These are phyloP conservation scores for Hemileccinum rubropunctum DNA, from an alignment of 768 basidiomycete species.

Conservation along the genomic window DNA sequence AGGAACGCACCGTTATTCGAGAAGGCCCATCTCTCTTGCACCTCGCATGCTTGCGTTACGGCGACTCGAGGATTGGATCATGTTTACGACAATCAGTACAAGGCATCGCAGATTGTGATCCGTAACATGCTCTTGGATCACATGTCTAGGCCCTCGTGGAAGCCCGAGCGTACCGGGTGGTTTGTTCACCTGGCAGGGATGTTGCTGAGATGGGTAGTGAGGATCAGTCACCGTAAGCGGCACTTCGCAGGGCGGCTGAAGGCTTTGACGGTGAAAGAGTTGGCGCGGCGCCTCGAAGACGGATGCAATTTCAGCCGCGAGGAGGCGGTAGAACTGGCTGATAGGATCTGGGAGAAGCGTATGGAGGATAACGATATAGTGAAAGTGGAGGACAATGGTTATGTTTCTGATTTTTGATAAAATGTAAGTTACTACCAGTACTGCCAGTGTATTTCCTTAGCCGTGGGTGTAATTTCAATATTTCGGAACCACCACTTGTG, in stretches of 20 bases:
- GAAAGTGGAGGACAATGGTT: constrained; percentile 1
- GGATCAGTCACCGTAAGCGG: constrained; percentile 5
- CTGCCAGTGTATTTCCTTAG: too few relatives aligned
- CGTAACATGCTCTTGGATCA: constrained; percentile 18
- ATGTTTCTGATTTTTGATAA: background rate
- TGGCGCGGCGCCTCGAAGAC: constrained; percentile 13
- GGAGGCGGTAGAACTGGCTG: constrained; percentile 18
- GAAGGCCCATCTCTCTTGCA: constrained; percentile 12
- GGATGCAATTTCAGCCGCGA: constrained; percentile 10
- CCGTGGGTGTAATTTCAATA: too few relatives aligned
- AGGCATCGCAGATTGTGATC: constrained; percentile 29
- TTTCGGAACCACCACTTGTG: too few relatives aligned
- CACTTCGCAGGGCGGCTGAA: background rate
- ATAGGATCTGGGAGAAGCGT: constrained; percentile 17
- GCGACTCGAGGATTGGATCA: constrained; percentile 24
- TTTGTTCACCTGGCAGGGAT: constrained; percentile 20
- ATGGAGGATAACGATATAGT: constrained; percentile 3
- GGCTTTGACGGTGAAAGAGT: constrained; percentile 12
- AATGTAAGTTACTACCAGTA: background rate
- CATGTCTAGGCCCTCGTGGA: constrained; percentile 19
- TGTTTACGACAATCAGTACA: constrained; percentile 28
- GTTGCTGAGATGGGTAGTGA: constrained; percentile 18
- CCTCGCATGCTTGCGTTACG: constrained; percentile 40
- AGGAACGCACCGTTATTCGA: constrained; percentile 31
- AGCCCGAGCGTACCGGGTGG: constrained; percentile 17